Percentiles rank a stretch among this genome's conserved stretches.
phyloP scores from a whole-genome alignment of 2,329 filamentous ascomycete species.

The Epichloe bromicola region DNA sequence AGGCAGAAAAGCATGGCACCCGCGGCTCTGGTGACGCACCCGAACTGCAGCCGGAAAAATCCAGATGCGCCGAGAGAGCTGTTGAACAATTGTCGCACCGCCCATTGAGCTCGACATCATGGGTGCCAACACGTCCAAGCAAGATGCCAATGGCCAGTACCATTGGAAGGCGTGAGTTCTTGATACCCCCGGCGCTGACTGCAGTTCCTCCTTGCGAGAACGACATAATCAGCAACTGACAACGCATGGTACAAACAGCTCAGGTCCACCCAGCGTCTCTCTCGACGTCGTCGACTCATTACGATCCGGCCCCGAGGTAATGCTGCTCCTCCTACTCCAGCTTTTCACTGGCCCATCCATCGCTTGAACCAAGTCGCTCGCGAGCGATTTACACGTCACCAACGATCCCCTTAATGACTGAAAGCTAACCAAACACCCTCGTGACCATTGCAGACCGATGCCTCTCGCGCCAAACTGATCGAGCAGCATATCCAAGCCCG shows the following conservation, averaged over 20 bases:
- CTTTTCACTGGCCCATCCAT: neutral
- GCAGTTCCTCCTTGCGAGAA: neutral
- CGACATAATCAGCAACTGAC: neutral
- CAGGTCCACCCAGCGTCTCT: slow-evolving; percentile 48
- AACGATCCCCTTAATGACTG: neutral
- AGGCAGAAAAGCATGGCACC: slow-evolving; percentile 15
- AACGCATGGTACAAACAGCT: slow-evolving; percentile 16
- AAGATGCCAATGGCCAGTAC: slow-evolving; percentile 21
- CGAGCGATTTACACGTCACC: no score
- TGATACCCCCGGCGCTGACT: neutral
- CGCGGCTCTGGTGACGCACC: slow-evolving; percentile 15
- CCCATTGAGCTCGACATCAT: slow-evolving; percentile 32
- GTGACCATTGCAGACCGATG: slow-evolving; percentile 57
- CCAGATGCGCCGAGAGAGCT: slow-evolving; percentile 10
- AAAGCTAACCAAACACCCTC: neutral
- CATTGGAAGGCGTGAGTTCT: slow-evolving; percentile 43
- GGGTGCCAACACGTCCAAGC: slow-evolving; percentile 46
- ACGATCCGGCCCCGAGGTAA: slow-evolving; percentile 75
- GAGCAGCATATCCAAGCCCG: slow-evolving; percentile 84
- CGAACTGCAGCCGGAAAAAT: slow-evolving; percentile 23
- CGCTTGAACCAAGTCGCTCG: neutral
- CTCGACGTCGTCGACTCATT: slow-evolving; percentile 71
- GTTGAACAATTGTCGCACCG: slow-evolving; percentile 17
- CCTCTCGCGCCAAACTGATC: slow-evolving; percentile 66
- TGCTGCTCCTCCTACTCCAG: neutral